Percentiles rank a stretch among this genome's conserved stretches.
These are phyloP conservation scores for Beverwykella pulmonaria DNA, from an alignment of 495 filamentous ascomycete genomes.

Conservation along the genomic window DNA sequence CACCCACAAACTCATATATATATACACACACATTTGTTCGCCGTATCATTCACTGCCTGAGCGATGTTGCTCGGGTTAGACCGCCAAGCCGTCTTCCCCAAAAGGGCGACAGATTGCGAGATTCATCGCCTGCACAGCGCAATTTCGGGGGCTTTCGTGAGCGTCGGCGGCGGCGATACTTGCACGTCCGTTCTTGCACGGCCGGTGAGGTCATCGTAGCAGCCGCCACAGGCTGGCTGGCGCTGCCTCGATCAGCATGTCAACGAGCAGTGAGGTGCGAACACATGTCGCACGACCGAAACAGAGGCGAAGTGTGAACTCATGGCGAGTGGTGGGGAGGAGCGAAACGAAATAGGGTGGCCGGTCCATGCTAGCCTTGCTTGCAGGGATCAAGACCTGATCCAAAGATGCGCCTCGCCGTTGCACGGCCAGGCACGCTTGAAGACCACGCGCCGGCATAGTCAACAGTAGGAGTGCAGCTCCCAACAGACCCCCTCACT, in stretches of 20 bases:
- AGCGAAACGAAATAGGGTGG: constrained; percentile 10
- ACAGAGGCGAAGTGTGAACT: background rate
- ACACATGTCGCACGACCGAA: constrained; percentile 10
- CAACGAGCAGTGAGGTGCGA: background rate
- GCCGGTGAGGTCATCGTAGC: background rate
- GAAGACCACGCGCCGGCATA: background rate
- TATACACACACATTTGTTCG: background rate
- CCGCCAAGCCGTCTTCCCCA: background rate
- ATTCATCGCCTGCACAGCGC: background rate
- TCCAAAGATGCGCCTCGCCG: background rate
- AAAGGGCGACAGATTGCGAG: constrained; percentile 9
- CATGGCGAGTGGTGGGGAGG: constrained; percentile 1
- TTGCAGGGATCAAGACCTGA: background rate
- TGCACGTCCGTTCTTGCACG: background rate
- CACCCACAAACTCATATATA: background rate
- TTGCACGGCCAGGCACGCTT: background rate
- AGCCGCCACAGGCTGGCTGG: constrained; percentile 1
- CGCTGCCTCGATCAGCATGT: background rate
- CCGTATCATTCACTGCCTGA: background rate
- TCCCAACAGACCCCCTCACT: background rate
- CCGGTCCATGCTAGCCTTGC: constrained; percentile 14
- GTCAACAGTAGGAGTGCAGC: background rate
- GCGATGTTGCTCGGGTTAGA: background rate
- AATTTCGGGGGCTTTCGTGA: background rate
- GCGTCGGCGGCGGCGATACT: background rate